phyloP scores from a whole-genome alignment of 1,284 basidiomycete genomes.

The Ceratobasidium sp. region DNA sequence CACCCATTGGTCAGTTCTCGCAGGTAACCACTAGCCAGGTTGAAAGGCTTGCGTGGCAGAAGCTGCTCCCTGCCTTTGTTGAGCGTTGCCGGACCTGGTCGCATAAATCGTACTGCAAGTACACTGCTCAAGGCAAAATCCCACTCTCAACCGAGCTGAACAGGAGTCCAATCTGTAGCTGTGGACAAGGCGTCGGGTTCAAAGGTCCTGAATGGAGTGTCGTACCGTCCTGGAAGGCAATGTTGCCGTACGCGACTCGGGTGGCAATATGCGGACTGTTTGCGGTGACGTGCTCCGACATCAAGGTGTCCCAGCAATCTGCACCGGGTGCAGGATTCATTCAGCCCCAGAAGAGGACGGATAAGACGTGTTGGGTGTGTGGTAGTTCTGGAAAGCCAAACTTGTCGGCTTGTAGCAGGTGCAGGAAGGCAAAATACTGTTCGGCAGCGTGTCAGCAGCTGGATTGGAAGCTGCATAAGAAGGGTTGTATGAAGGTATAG shows the following conservation, averaged over 20 bases:
- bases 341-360: not conserved
- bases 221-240: not conserved
- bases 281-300: not conserved
- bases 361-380: slow-evolving; percentile 10
- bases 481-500: too few species aligned
- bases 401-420: slow-evolving; percentile 14
- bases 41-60: slow-evolving; percentile 26
- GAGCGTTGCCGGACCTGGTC: slow-evolving; percentile 37
- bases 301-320: not conserved
- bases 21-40: not conserved
- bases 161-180: slow-evolving; percentile 26
- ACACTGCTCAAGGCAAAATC: not conserved
- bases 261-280: slow-evolving; percentile 21
- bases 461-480: slow-evolving; percentile 33
- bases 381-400: not conserved
- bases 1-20: not conserved
- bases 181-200: slow-evolving; percentile 32
- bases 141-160: slow-evolving; percentile 1
- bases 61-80: slow-evolving; percentile 33
- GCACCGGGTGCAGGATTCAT: too few species aligned
- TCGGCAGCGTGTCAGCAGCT: slow-evolving; percentile 16
- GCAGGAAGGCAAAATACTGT: slow-evolving; percentile 36
- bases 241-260: slow-evolving; percentile 26
- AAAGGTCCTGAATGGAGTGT: slow-evolving; percentile 44
- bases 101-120: slow-evolving; percentile 26